Conservation (phyloP, 2,329 filamentous ascomycete genomes). For the Magnaporthiopsis rhizophila region DNA sequence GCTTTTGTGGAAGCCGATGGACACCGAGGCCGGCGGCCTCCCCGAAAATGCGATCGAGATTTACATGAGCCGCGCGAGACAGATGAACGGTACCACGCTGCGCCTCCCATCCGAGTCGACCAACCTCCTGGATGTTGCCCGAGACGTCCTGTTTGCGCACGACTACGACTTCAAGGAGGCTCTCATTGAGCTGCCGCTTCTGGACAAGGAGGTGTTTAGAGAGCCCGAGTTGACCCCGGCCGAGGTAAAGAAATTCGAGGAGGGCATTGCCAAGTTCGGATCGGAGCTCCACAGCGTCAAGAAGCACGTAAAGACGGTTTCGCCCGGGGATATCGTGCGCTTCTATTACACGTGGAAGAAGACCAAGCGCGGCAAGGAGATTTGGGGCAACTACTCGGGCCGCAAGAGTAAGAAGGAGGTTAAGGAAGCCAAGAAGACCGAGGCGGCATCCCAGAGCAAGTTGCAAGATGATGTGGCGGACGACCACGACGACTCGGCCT, state of each 20-base stretch:
- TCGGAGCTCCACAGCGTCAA: constrained; percentile 81
- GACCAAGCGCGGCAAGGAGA: constrained; percentile 70
- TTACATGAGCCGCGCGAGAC: constrained; percentile 66
- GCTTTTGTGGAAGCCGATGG: constrained; percentile 70
- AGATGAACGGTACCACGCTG: constrained; percentile 46
- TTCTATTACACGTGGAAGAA: constrained; percentile 99
- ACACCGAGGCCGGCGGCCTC: constrained; percentile 33
- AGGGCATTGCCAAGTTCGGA: constrained; percentile 81
- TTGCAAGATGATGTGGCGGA: constrained; percentile 89
- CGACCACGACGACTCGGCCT: constrained; percentile 89
- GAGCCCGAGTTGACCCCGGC: constrained; percentile 73
- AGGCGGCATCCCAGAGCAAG: constrained; percentile 59
- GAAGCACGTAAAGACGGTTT: constrained; percentile 76
- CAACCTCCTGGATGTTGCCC: constrained; percentile 79
- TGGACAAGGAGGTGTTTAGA: constrained; percentile 66
- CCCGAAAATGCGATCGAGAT: constrained; percentile 57
- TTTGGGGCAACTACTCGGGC: constrained; percentile 84
- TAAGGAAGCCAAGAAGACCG: constrained; percentile 66
- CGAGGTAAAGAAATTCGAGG: constrained; percentile 86
- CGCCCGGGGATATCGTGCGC: constrained; percentile 73
- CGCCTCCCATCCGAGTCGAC: constrained; percentile 70
- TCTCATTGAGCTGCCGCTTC: constrained; percentile 58
- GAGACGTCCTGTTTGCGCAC: constrained; percentile 63
- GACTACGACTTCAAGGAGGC: constrained; percentile 66
- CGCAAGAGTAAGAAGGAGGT: constrained; percentile 86